Conservation (phyloP, 305 asterid genomes). For the Fraxinus platypoda region DNA sequence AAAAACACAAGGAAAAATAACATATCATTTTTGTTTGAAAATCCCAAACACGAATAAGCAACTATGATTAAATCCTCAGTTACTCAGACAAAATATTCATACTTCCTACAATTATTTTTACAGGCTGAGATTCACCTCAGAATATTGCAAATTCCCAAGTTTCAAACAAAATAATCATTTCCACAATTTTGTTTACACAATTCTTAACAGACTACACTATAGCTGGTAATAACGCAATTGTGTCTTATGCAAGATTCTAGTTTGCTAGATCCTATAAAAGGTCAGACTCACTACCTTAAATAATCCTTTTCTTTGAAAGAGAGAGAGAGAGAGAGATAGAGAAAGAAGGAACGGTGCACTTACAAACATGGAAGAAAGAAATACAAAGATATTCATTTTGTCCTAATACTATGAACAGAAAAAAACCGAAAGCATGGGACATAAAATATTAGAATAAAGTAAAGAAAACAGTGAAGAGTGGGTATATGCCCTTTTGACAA, state of each 20-base stretch:
- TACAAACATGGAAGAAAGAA: neutral
- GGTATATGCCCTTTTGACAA: neutral
- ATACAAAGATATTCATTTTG: neutral
- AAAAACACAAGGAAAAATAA: neutral
- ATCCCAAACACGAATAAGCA: neutral
- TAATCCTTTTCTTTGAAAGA: neutral
- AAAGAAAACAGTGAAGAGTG: neutral
- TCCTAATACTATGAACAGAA: neutral
- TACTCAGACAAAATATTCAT: neutral
- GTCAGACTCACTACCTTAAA: neutral
- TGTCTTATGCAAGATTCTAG: neutral
- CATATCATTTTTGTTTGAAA: neutral
- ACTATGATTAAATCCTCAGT: neutral
- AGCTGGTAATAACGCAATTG: neutral
- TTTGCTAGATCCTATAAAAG: neutral
- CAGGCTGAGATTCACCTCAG: neutral
- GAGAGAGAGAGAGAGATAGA: neutral
- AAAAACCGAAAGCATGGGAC: neutral
- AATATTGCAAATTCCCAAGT: neutral
- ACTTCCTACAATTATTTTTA: neutral
- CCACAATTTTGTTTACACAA: neutral
- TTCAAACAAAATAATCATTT: neutral
- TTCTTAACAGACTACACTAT: neutral
- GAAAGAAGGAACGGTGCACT: neutral
- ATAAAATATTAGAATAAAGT: neutral